Evolutionary conservation across 1,284 basidiomycete species (phyloP).

Genomic region (Mycosarcoma maydis): DNA sequence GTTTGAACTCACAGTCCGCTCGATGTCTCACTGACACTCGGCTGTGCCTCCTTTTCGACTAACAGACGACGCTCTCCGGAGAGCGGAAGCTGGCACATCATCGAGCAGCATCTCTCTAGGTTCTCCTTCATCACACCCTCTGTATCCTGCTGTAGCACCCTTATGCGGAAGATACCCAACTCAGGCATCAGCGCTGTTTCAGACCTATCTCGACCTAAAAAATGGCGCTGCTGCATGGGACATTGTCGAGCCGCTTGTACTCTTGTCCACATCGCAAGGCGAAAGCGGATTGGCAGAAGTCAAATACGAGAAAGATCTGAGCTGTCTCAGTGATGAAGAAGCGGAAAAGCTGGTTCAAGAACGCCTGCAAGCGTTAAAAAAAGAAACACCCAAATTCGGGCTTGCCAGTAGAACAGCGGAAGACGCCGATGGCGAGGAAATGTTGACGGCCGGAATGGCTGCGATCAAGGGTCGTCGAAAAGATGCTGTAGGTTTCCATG

Average conservation of each 20-base stretch:
- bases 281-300: not conserved
- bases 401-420: slow-evolving; percentile 1
- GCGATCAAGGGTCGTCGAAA: slow-evolving; percentile 41
- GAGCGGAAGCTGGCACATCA: slow-evolving; percentile 20
- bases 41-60: no score
- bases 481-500: slow-evolving; percentile 21
- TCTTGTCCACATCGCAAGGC: slow-evolving; percentile 2
- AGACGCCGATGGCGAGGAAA: not conserved
- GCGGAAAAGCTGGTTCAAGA: slow-evolving; percentile 11
- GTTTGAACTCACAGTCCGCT: not conserved
- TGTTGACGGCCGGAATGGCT: slow-evolving; percentile 8
- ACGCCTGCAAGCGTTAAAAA: slow-evolving; percentile 1
- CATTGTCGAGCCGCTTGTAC: slow-evolving; percentile 34
- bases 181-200: slow-evolving; percentile 63
- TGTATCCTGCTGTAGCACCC: slow-evolving; percentile 33
- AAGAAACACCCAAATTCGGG: not conserved
- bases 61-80: slow-evolving; percentile 27
- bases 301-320: slow-evolving; percentile 7
- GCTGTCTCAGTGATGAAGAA: slow-evolving; percentile 14
- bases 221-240: slow-evolving; percentile 57
- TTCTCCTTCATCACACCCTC: slow-evolving; percentile 30
- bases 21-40: not conserved
- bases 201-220: slow-evolving; percentile 64
- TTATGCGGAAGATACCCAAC: slow-evolving; percentile 51
- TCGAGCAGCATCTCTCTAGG: not conserved